phyloP scores from a whole-genome alignment of 1,284 basidiomycete genomes.

The Tilletia walkeri region DNA sequence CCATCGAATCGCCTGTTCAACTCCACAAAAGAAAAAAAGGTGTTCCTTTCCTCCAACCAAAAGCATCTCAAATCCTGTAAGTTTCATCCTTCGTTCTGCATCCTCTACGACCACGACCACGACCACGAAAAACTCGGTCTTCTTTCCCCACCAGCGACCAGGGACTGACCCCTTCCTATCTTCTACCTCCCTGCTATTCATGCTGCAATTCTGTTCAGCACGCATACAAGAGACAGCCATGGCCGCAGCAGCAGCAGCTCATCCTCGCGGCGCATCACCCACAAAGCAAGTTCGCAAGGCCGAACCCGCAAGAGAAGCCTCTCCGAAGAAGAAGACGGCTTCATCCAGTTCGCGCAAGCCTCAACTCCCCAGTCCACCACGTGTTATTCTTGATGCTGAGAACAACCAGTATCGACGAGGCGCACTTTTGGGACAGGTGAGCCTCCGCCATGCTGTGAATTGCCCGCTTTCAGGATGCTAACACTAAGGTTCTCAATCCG shows the following conservation, averaged over 20 bases:
- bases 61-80: too few relatives aligned
- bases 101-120: too few relatives aligned
- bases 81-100: too few relatives aligned
- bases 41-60: too few relatives aligned
- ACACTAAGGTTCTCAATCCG: neutral
- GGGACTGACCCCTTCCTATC: neutral
- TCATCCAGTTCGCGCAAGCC: slow-evolving; percentile 31
- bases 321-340: slow-evolving; percentile 16
- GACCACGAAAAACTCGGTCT: too few relatives aligned
- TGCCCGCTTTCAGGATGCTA: neutral
- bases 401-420: slow-evolving; percentile 40
- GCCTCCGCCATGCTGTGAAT: slow-evolving; percentile 12
- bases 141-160: too few relatives aligned
- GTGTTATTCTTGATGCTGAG: slow-evolving; percentile 45
- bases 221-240: neutral
- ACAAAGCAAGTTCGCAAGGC: slow-evolving; percentile 13
- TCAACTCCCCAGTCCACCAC: slow-evolving; percentile 44
- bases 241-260: slow-evolving; percentile 6
- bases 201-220: neutral
- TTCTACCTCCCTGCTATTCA: neutral
- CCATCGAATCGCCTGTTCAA: too few relatives aligned
- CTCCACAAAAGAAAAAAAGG: too few relatives aligned
- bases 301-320: slow-evolving; percentile 8
- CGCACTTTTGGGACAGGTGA: slow-evolving; percentile 43
- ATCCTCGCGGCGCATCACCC: slow-evolving; percentile 3